Evolutionary conservation across 169 alveolate genomes (phyloP), one percentile per base, ranked within the genome.

Genomic region (Plasmodium berghei): DNA sequence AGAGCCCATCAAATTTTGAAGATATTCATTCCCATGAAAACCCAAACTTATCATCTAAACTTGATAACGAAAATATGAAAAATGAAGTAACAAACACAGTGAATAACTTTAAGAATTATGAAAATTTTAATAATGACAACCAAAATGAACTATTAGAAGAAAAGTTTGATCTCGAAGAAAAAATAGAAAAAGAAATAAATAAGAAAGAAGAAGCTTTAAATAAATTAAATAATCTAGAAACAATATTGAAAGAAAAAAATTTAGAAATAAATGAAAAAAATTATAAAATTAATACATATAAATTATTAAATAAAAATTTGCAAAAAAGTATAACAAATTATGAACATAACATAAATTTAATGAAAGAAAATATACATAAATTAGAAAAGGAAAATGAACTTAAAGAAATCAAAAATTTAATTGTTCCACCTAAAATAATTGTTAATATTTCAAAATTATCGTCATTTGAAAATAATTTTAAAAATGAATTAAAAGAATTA

Each of bases 341-440:
- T 62, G 74, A 86, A 58, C 12, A 22, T 28, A 61, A 64, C 55
- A 86, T 70, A 49, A 58, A 86, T 34, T 52, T 18, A 3, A 59
- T 86, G 58, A 86, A 86, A 45, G 91, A 86, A 86, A 86, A 86
- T 48, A 86, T 86, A 86, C 72, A 86, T 58, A 70, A 70, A 52
- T 71, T 86, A 71, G 87, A 86, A 72, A 86, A 86, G 46, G 67
- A 86, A 54, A 86, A 70, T 12, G 77, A 58, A 46, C 5, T 86
- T 8, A 86, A 86, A 52, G 77, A 86, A 48, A 26, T 69, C 3
- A 69, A 86, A 61, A 86, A 62, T 71, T 24, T 86, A 46, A 20
- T 58, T 10, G 26, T 86, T 3, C 91, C 91, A 28, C 91, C 91
- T 14, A 86, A 86, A 66, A 52, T 86, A n/a, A 45, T 34, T 59